phyloP scores from a whole-genome alignment of 139 green algal species.

The Closterium sp. region DNA sequence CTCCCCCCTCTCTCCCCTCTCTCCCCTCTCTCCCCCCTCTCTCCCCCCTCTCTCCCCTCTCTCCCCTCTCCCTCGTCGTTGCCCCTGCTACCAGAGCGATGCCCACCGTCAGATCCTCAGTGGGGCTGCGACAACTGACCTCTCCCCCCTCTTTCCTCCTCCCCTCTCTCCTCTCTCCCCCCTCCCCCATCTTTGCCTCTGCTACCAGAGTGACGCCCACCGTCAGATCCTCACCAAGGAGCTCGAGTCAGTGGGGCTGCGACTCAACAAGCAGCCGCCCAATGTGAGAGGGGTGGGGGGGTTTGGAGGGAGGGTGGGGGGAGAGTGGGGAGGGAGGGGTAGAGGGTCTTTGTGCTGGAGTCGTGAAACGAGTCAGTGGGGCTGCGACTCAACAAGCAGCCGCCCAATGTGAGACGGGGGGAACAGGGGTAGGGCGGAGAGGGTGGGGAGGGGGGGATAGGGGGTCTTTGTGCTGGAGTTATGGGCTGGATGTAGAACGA shows the following conservation, averaged over 20 bases:
- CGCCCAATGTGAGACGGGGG: no score
- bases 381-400: background rate
- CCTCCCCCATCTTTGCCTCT: background rate
- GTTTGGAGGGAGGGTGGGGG: background rate
- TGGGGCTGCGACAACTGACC: slow-evolving; percentile 75
- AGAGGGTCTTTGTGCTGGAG: background rate
- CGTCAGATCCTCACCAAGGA: slow-evolving; percentile 92
- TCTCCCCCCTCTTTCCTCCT: background rate
- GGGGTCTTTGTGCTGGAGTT: background rate
- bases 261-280: slow-evolving; percentile 78
- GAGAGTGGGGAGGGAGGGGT: background rate
- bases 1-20: no score
- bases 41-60: background rate
- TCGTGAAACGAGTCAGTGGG: background rate
- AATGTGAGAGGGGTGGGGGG: slow-evolving; percentile 3
- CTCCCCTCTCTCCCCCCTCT: background rate
- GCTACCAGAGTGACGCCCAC: slow-evolving; percentile 66
- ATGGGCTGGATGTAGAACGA: background rate
- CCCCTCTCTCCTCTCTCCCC: background rate
- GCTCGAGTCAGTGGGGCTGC: slow-evolving; percentile 91
- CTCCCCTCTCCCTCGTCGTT: background rate
- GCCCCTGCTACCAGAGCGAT: slow-evolving; percentile 54
- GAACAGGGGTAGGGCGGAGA: no score
- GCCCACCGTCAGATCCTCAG: slow-evolving; percentile 86
- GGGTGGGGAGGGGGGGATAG: background rate